These are phyloP conservation scores for Xanthoparmelia taractica DNA, from an alignment of 495 filamentous ascomycete genomes.

Conservation along the genomic window DNA sequence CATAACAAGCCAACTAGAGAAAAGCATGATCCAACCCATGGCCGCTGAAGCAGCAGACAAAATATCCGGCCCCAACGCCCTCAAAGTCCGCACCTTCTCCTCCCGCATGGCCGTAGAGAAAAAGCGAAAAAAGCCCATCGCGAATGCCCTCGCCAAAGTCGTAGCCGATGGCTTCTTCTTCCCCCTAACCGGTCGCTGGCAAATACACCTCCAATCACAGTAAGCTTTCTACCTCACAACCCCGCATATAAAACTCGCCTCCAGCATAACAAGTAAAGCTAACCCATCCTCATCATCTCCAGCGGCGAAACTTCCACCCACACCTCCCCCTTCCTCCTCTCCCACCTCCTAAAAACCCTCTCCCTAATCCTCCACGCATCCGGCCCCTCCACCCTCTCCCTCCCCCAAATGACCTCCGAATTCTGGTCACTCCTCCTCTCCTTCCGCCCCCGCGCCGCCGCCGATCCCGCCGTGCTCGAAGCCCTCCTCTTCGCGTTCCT, in stretches of 20 bases:
- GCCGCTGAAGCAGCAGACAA: conserved; percentile 58
- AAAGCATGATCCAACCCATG: conserved; percentile 65
- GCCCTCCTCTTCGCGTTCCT: conserved; percentile 72
- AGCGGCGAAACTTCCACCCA: conserved; percentile 31
- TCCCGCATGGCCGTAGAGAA: conserved; percentile 62
- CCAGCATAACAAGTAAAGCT: conserved; percentile 31
- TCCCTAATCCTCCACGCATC: conserved; percentile 44
- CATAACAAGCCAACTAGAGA: conserved; percentile 49
- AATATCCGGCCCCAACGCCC: conserved; percentile 65
- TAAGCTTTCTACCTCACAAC: conserved; percentile 31
- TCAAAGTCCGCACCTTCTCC: conserved; percentile 78
- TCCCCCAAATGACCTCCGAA: conserved; percentile 41
- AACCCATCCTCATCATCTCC: conserved; percentile 33
- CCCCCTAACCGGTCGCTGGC: conserved; percentile 49
- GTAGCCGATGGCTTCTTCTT: conserved; percentile 77
- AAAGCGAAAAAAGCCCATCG: conserved; percentile 54
- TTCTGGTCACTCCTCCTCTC: conserved; percentile 41
- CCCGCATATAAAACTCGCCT: conserved; percentile 9
- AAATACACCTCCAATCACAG: conserved; percentile 40
- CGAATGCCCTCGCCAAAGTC: conserved; percentile 68
- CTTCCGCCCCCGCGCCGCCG: conserved; percentile 36
- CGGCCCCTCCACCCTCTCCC: conserved; percentile 40
- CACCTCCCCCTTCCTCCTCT: conserved; percentile 35
- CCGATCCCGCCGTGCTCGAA: conserved; percentile 57
- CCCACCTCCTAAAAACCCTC: conserved; percentile 46